These are phyloP conservation scores for Solanum medicagineum DNA, from an alignment of 257 asterid species.

Conservation along the genomic window DNA sequence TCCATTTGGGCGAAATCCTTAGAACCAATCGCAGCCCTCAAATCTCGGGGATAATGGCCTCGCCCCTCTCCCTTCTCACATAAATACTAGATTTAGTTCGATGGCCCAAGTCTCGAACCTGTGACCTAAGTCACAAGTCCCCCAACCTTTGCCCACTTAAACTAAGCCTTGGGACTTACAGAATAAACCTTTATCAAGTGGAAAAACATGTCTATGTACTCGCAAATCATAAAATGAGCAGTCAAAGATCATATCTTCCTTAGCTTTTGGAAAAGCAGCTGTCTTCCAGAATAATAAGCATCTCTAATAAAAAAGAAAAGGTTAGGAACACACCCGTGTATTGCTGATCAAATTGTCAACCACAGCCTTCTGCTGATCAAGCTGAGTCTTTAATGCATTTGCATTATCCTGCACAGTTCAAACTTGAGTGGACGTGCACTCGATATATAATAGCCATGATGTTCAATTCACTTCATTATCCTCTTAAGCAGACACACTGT, in stretches of 20 bases:
- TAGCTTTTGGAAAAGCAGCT: background rate
- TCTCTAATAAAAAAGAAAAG: background rate
- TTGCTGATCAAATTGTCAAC: conserved; percentile 83
- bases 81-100: background rate
- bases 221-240: background rate
- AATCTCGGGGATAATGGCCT: background rate
- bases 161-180: background rate
- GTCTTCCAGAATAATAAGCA: background rate
- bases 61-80: background rate
- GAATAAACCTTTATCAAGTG: background rate
- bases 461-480: background rate
- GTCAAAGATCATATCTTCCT: background rate
- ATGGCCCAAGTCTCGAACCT: background rate
- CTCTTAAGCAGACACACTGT: background rate
- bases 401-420: conserved; percentile 68
- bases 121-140: background rate
- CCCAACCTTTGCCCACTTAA: background rate
- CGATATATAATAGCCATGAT: background rate
- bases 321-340: conserved; percentile 57
- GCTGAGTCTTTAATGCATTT: conserved; percentile 72
- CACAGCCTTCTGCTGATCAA: conserved; percentile 77
- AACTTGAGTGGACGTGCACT: background rate
- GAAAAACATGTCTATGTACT: background rate
- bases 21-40: background rate
- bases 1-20: background rate